A percentile compares a stretch with the other conserved stretches of the same genome.
These are phyloP conservation scores for Rhodamnia rubescens DNA, from an alignment of 345 rosid species.

Conservation along the genomic window DNA sequence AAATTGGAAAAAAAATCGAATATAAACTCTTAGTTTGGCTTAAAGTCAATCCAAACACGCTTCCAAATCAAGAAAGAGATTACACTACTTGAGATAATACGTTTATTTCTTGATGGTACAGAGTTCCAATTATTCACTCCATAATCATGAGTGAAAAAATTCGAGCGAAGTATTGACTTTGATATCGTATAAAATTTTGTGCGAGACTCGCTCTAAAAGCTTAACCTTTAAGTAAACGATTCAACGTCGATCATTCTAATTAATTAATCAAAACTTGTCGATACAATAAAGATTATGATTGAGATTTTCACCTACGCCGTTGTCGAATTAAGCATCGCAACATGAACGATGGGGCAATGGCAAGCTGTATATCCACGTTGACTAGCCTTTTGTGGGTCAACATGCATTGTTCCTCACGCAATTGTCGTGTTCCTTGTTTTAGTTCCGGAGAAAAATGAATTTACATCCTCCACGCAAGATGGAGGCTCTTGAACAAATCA, in stretches of 20 bases:
- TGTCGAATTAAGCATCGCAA: background rate
- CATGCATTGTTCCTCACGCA: background rate
- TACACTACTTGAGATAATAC: accelerated
- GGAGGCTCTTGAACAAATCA: background rate
- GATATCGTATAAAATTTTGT: too few species aligned
- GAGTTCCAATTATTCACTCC: background rate
- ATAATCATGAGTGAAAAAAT: background rate
- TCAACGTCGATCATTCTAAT: too few species aligned
- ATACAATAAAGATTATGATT: accelerated
- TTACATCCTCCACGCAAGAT: background rate
- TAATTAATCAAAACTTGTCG: too few species aligned
- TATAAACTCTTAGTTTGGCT: background rate
- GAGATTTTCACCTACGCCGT: background rate
- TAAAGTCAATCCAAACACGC: background rate
- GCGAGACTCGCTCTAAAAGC: too few species aligned
- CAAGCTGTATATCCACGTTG: background rate
- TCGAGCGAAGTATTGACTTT: too few species aligned
- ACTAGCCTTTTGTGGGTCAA: background rate
- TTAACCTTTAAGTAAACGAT: too few species aligned
- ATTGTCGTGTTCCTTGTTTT: background rate
- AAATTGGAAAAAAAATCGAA: background rate
- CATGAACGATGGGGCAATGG: background rate
- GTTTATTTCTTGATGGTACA: background rate
- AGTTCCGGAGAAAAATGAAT: background rate
- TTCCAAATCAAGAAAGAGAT: background rate